A percentile compares a stretch with the other conserved stretches of the same genome.
phyloP scores from a whole-genome alignment of 805 yeast species.

The Yarrowia phangngaensis region DNA sequence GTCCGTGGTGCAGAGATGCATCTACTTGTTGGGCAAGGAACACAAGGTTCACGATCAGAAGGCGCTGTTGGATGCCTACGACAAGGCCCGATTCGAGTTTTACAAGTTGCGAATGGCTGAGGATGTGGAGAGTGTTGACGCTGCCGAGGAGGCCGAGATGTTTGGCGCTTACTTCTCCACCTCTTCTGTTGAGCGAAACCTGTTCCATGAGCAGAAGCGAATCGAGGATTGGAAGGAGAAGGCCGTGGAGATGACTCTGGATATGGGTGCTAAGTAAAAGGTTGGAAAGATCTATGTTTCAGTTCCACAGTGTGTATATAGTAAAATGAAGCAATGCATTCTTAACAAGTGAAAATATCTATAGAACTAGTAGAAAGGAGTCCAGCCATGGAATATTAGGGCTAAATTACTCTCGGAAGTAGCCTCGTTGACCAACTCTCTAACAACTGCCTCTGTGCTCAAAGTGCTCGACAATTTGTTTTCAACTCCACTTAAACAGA shows the following conservation, averaged over 20 bases:
- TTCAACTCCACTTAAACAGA: slow-evolving; percentile 70
- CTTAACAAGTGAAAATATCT: not conserved
- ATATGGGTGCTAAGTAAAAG: slow-evolving; percentile 40
- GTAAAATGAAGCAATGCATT: not conserved
- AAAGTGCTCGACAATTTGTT: slow-evolving; percentile 68
- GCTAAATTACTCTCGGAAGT: slow-evolving; percentile 63
- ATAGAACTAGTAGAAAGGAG: slow-evolving; percentile 8
- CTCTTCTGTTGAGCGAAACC: slow-evolving; percentile 61
- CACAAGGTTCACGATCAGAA: slow-evolving; percentile 32
- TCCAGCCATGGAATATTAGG: slow-evolving; percentile 76
- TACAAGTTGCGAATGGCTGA: slow-evolving; percentile 80
- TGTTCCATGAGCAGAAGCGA: slow-evolving; percentile 64
- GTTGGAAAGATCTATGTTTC: not conserved
- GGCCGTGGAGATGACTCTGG: slow-evolving; percentile 62
- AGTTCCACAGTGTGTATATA: not conserved
- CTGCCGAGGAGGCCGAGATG: slow-evolving; percentile 81
- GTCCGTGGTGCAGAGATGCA: slow-evolving; percentile 70
- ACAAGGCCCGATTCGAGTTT: slow-evolving; percentile 81
- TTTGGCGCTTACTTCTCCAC: slow-evolving; percentile 70
- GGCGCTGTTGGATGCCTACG: slow-evolving; percentile 60
- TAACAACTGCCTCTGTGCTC: slow-evolving; percentile 77
- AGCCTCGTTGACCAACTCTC: slow-evolving; percentile 77
- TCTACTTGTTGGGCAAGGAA: slow-evolving; percentile 47
- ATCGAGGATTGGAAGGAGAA: slow-evolving; percentile 70
- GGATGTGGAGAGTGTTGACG: slow-evolving; percentile 66